These are phyloP conservation scores for Hymenoscyphus scutula DNA, from an alignment of 2,329 filamentous ascomycete genomes.

Conservation along the genomic window DNA sequence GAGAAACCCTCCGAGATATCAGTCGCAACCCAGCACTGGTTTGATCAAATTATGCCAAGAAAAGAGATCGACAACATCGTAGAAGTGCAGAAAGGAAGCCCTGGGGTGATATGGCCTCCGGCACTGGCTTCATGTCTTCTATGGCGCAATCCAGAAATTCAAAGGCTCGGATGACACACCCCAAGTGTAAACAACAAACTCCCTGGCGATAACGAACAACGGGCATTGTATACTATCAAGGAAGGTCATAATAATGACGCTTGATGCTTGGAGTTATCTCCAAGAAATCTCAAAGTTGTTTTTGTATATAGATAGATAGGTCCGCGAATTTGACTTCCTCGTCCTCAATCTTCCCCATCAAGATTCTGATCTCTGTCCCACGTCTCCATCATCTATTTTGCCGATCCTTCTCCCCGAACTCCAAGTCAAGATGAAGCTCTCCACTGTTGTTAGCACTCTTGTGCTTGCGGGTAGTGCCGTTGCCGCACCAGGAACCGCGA, in stretches of 20 bases:
- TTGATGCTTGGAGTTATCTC: not conserved
- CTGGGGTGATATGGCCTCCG: not conserved
- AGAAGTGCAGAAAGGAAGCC: not conserved
- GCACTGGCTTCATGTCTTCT: not conserved
- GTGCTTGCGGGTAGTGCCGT: conserved; percentile 43
- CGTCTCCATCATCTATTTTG: not conserved
- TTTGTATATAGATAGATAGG: not conserved
- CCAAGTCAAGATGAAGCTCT: conserved; percentile 49
- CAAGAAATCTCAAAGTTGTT: not conserved
- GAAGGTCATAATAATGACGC: not conserved
- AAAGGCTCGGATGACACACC: not conserved
- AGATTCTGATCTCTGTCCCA: not conserved
- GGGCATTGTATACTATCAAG: conserved; percentile 1
- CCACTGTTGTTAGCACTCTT: conserved; percentile 38
- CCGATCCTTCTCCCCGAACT: not conserved
- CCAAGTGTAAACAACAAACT: not conserved
- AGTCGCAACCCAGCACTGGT: not conserved
- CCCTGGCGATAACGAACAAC: conserved; percentile 1
- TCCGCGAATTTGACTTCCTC: not conserved
- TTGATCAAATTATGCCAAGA: not conserved
- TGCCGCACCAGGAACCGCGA: conserved; percentile 45
- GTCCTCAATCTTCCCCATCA: not conserved
- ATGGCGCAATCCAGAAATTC: not conserved
- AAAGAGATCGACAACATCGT: not conserved
- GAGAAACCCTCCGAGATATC: not conserved